Evolutionary conservation across 1,284 basidiomycete species (phyloP).

Genomic region (Takashimella koratensis): DNA sequence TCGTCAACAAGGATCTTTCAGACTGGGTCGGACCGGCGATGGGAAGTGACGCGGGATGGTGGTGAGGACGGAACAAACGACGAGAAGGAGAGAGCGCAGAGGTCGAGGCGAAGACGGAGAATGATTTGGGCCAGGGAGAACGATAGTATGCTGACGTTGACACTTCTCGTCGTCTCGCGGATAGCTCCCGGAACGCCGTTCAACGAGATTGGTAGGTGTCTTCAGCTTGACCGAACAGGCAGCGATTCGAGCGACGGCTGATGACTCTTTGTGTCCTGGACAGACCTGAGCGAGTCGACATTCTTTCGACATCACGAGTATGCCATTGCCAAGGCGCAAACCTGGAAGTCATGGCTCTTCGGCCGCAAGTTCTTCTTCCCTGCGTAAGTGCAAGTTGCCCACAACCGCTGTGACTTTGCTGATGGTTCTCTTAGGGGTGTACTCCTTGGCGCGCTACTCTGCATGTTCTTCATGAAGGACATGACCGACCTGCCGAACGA

Average conservation of each 20-base stretch:
- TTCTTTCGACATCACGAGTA: constrained; percentile 17
- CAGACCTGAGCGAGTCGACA: constrained; percentile 33
- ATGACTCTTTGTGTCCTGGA: background rate
- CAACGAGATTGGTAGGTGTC: constrained; percentile 40
- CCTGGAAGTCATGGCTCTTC: constrained; percentile 24
- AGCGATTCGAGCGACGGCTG: background rate
- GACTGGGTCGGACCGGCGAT: too few species aligned
- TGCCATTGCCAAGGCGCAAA: constrained; percentile 5
- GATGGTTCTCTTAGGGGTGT: constrained; percentile 14
- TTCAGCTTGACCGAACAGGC: background rate
- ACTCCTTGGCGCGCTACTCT: constrained; percentile 15
- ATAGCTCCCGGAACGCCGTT: constrained; percentile 49
- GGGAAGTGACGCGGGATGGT: too few species aligned
- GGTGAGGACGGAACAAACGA: too few species aligned
- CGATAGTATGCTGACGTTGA: constrained; percentile 20
- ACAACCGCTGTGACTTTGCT: background rate
- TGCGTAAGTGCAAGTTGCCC: constrained; percentile 9
- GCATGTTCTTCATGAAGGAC: constrained; percentile 20
- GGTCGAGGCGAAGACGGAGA: constrained; percentile 13
- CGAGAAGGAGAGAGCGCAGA: constrained; percentile 33
- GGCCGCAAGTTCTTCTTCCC: constrained; percentile 31
- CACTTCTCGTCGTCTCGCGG: constrained; percentile 5
- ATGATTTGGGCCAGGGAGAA: background rate
- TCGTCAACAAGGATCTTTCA: background rate
- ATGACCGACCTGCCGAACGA: constrained; percentile 29